Conservation (phyloP, 116 monocot genomes). For the Zostera marina region DNA sequence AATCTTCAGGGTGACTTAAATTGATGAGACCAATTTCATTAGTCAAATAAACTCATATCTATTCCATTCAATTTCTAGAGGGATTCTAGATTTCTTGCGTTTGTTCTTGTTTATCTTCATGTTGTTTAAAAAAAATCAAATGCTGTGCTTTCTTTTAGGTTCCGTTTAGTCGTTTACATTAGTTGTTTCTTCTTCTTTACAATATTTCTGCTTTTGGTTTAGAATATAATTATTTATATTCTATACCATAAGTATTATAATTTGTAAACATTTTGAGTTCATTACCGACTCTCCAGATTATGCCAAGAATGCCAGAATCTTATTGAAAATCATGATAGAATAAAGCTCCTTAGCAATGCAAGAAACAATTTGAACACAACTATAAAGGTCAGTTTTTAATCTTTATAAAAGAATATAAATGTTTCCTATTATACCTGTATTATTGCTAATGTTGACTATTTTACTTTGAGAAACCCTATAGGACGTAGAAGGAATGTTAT, state of each 20-base stretch:
- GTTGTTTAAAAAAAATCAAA: neutral
- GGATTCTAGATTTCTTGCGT: too few species aligned
- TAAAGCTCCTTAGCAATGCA: constrained; percentile 97
- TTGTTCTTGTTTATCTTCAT: too few species aligned
- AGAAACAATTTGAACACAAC: constrained; percentile 97
- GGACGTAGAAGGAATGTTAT: constrained; percentile 99
- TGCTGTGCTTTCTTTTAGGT: neutral
- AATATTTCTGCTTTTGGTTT: neutral
- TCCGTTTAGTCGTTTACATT: neutral
- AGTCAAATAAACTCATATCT: too few species aligned
- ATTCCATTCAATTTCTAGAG: too few species aligned
- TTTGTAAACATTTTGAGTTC: neutral
- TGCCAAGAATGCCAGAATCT: constrained; percentile 95
- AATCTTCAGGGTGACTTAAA: too few species aligned
- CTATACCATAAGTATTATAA: neutral
- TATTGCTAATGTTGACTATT: neutral
- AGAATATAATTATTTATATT: neutral
- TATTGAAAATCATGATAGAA: constrained; percentile 94
- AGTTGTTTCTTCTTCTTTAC: neutral
- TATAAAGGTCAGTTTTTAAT: constrained; percentile 43
- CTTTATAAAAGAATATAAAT: neutral
- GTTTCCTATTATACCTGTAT: too few species aligned
- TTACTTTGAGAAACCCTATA: constrained; percentile 4
- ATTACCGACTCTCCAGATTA: constrained; percentile 34
- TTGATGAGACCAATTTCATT: too few species aligned